Conservation (phyloP, 1,139 yeast genomes). For the Blastobotrys raffinosifermentans region DNA sequence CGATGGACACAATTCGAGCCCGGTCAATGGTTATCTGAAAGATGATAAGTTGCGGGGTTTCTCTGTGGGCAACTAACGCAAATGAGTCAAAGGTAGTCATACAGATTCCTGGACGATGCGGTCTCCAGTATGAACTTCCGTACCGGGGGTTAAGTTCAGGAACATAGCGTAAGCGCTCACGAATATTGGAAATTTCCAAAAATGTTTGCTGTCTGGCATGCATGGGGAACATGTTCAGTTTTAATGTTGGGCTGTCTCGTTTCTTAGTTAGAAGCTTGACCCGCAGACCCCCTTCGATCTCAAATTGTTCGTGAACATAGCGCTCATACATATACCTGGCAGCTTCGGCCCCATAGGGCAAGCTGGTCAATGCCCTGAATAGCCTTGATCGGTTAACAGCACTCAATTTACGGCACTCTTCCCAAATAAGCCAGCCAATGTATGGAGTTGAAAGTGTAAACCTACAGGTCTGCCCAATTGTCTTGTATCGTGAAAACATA, state of each 20-base stretch:
- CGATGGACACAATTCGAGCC: background rate
- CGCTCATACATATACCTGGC: background rate
- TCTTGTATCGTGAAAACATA: background rate
- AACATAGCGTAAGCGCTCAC: background rate
- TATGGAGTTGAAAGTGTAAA: background rate
- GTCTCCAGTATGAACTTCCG: background rate
- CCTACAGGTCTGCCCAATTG: background rate
- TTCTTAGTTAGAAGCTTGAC: background rate
- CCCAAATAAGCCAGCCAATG: background rate
- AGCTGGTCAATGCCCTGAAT: background rate
- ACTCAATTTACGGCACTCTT: conserved; percentile 1
- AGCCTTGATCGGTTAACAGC: background rate
- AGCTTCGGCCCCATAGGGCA: background rate
- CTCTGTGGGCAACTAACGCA: background rate
- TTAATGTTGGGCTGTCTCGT: background rate
- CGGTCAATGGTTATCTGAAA: background rate
- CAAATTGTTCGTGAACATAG: background rate
- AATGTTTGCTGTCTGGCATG: background rate
- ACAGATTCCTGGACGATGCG: background rate
- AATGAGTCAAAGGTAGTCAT: background rate
- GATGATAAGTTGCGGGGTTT: background rate
- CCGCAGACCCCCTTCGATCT: background rate
- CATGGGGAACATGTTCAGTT: background rate
- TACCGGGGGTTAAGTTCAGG: conserved; percentile 1
- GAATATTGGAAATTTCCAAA: background rate